These are phyloP conservation scores for Spongiforma sp. DNA, from an alignment of 1,284 basidiomycete genomes.

Conservation along the genomic window DNA sequence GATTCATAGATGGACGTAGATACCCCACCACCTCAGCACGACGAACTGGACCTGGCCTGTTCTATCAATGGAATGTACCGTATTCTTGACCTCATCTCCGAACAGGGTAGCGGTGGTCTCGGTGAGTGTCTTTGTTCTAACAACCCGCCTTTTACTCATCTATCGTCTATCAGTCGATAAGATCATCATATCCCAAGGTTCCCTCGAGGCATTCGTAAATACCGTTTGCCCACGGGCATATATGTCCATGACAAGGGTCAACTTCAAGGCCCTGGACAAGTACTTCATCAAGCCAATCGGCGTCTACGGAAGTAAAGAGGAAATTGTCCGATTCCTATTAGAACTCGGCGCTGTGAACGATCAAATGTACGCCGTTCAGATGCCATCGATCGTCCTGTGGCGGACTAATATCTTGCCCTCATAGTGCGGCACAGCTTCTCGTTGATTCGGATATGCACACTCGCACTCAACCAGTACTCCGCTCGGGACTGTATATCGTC, in stretches of 20 bases:
- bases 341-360: conserved; percentile 41
- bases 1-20: conserved; percentile 30
- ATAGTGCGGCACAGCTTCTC: conserved; percentile 19
- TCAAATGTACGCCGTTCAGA: conserved; percentile 40
- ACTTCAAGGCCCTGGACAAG: conserved; percentile 55
- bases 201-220: conserved; percentile 51
- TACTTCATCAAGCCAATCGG: conserved; percentile 52
- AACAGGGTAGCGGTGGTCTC: conserved; percentile 54
- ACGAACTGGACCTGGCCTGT: conserved; percentile 32
- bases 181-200: conserved; percentile 58
- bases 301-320: conserved; percentile 56
- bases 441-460: conserved; percentile 16
- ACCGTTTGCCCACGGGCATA: conserved; percentile 52
- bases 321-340: conserved; percentile 53
- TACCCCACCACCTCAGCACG: conserved; percentile 1
- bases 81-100: conserved; percentile 59
- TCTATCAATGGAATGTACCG: conserved; percentile 52
- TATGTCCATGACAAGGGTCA: conserved; percentile 54
- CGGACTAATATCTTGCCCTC: conserved; percentile 4
- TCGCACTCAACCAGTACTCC: conserved; percentile 39
- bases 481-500: conserved; percentile 56
- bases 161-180: conserved; percentile 54
- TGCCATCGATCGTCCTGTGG: neutral
- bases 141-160: conserved; percentile 4
- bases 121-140: conserved; percentile 39